phyloP scores from a whole-genome alignment of 805 yeast species.

The Wickerhamiella allomyrinae region DNA sequence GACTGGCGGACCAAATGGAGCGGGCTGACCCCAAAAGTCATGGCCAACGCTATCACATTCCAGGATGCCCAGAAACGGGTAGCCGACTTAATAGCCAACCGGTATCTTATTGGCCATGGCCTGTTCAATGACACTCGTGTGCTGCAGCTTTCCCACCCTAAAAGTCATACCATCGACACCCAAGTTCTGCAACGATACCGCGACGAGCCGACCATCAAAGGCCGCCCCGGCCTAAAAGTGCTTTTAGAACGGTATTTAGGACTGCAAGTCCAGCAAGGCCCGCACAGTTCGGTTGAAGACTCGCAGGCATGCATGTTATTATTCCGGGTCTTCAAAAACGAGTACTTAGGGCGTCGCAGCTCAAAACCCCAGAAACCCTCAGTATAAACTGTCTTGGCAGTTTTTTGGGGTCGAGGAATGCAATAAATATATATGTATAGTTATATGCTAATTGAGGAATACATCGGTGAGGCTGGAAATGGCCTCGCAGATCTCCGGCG shows the following conservation, averaged over 20 bases:
- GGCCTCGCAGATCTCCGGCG: not conserved
- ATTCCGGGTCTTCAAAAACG: slow-evolving; percentile 19
- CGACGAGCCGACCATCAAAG: slow-evolving; percentile 18
- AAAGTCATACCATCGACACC: slow-evolving; percentile 55
- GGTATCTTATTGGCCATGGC: slow-evolving; percentile 65
- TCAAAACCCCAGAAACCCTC: not conserved
- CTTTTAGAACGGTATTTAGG: slow-evolving; percentile 43
- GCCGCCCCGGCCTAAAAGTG: slow-evolving; percentile 49
- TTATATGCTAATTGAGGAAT: not conserved
- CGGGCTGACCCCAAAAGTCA: slow-evolving; percentile 60
- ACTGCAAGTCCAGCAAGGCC: slow-evolving; percentile 51
- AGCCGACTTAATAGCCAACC: slow-evolving; percentile 35
- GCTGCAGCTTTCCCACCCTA: slow-evolving; percentile 54
- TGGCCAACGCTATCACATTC: slow-evolving; percentile 54
- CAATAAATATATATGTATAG: not conserved
- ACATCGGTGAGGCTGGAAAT: not conserved
- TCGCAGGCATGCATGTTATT: slow-evolving; percentile 77
- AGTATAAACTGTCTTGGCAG: too few relatives aligned
- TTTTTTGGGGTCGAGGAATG: too few relatives aligned
- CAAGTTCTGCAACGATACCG: slow-evolving; percentile 46
- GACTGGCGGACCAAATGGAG: slow-evolving; percentile 92
- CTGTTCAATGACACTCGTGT: slow-evolving; percentile 64
- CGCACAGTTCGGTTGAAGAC: slow-evolving; percentile 83
- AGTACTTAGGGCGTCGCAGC: not conserved
- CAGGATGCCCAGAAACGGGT: slow-evolving; percentile 50